Base-by-base conservation (phyloP, 345 rosid species). In the Melaleuca alternifolia region DNA sequence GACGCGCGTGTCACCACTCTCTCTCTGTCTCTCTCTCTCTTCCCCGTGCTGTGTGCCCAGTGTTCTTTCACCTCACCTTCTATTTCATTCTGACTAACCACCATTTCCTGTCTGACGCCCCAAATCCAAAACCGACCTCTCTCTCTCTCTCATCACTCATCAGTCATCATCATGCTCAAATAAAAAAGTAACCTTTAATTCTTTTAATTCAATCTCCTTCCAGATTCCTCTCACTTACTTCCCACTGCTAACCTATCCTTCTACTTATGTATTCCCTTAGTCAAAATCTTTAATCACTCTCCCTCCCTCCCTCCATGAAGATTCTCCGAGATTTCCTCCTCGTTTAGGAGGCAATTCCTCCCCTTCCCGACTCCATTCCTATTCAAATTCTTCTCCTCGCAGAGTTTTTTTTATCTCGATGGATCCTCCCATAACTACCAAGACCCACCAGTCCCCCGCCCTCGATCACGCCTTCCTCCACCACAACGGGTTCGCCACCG, bases 401-500 rank as follows among this genome's bases (percentile, higher is more conserved):
- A 20, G 12, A 41, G 41, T 41, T 5, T 37, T 5, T 37, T 71
- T 18, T 5, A 54, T 21, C 57, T 21, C 59, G 61, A 57, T 50
- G 51, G 23, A 56, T 59, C 50, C 56, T 28, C 30, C 65, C 51
- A 44, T 37, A 71, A 30, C 54, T 44, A 82, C 85, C 85, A 50
- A 50, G 83, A n/a, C 33, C 54, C 88, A 62, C 77, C 79, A 52
- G 53, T 37, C 46, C 82, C 23, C 57, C 59, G 6, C 84, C 11
- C 54, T 57, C 52, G 52, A 50, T 41, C 51, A 83, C 77, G 14
- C 85, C 85, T 84, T 79, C 85, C 84, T 59, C 86, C 7, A 71
- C 83, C 88, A 79, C 90, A 88, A 87, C 89, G 85, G 86, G 15
- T 84, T 83, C 88, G 20, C 33, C 44, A 18, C 91, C 12, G 53